Evolutionary conservation across 2,329 filamentous ascomycete genomes (phyloP), one percentile per base, ranked within the genome.

Genomic region (Claviceps sp.): DNA sequence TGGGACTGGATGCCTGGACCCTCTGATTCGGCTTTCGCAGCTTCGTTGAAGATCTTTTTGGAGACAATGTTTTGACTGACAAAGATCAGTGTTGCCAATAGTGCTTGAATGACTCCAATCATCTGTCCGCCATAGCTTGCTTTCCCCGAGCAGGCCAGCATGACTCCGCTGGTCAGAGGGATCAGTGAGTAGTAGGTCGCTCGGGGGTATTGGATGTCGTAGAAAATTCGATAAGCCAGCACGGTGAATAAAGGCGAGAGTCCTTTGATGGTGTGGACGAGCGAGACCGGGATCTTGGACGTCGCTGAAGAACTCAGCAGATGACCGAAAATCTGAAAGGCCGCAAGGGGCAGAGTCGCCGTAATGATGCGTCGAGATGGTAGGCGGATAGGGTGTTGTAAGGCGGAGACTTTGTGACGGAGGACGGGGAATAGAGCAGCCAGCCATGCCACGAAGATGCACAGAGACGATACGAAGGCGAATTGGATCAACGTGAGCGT

Each of bases 51-150:
- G 10, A 98, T 81, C 58, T 89, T 88, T 70, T 98, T 98, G 19
- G 91, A 97, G 58, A 96, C 95, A 53, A 98, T 98, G 64, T 98
- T 98, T 65, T 98, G 93, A 0, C 89, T 93, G 39, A 98, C 93
- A 64, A 98, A 98, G 57, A 97, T 85, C 52, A 97, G 73, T 7
- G 93, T 89, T n/a, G 89, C 90, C 38, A 88, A 73, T 40, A 98
- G 84, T 3, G 93, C 90, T 62, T 90, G 91, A 11, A 91, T 62
- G 17, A 98, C 85, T n/a, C 93, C 93, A 50, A 93, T 77, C 56
- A 96, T 78, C 63, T 98, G 90, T 34, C 87, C 91, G 22, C 82
- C 85, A 60, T 95, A 90, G 5, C 69, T 69, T 43, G 74, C 71
- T 62, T 89, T 89, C 13, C 90, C 87, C 1, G 91, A 96, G 68